Conservation (phyloP, 1,284 basidiomycete species). For the Dichomitus squalens region DNA sequence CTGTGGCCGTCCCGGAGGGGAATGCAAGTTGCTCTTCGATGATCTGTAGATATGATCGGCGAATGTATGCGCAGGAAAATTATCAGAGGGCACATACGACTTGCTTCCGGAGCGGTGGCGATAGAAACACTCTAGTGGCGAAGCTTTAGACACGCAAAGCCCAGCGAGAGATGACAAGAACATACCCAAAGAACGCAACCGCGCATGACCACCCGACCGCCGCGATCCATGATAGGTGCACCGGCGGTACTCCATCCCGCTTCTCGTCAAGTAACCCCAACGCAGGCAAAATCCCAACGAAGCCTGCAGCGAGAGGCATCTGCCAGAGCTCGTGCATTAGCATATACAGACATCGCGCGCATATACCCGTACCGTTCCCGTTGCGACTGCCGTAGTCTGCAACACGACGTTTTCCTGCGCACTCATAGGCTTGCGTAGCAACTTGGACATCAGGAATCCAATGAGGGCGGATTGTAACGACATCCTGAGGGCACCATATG, state of each 20-base stretch:
- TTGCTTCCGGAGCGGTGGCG: conserved; percentile 91
- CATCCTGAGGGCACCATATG: conserved; percentile 71
- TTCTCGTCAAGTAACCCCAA: conserved; percentile 76
- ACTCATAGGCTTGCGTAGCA: conserved; percentile 73
- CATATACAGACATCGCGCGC: background rate
- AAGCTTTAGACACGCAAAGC: conserved; percentile 4
- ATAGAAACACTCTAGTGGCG: conserved; percentile 80
- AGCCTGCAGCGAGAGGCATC: conserved; percentile 93
- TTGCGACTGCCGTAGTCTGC: conserved; percentile 95
- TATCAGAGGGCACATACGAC: conserved; percentile 58
- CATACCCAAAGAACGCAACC: conserved; percentile 90
- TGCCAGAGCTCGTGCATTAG: conserved; percentile 13
- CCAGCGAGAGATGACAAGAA: background rate
- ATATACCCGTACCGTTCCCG: conserved; percentile 58
- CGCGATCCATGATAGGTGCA: conserved; percentile 71
- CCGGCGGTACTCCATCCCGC: conserved; percentile 77
- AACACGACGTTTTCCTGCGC: conserved; percentile 92
- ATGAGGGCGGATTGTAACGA: conserved; percentile 92
- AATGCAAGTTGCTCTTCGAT: conserved; percentile 93
- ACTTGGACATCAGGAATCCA: conserved; percentile 84
- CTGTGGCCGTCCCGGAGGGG: conserved; percentile 96
- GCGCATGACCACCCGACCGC: conserved; percentile 85
- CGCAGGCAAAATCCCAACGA: conserved; percentile 94
- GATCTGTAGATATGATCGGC: conserved; percentile 53
- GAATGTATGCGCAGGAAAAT: background rate